Base-by-base conservation (phyloP, 495 filamentous ascomycete genomes). In the Hypoxylon cercidicola region DNA sequence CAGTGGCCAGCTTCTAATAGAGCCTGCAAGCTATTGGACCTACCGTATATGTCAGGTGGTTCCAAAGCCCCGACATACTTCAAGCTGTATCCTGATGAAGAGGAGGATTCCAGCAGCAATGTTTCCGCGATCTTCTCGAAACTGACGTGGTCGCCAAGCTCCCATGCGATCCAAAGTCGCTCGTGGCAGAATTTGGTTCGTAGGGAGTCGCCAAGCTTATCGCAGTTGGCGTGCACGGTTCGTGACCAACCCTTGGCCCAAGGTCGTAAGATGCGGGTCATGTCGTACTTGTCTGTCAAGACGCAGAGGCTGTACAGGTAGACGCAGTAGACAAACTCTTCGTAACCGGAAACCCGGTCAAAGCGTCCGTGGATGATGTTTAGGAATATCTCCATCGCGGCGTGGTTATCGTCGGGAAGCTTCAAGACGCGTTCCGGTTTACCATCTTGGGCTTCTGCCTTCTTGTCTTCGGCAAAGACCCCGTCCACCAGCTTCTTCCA, bases 401-500 rank as follows among this genome's bases (percentile, higher is more conserved):
- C 19, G 28, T 60, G 43, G n/a, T 74, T 50, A 16, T 77, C 74
- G 0, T 77, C 74, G 1, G 71, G 74, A 4, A 77, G 65, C 12
- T 62, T 58, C 0, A 72, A 62, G 6, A 72, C 45, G 69, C 72
- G 74, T 6, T 69, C 62, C 13, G 45, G 30, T 8, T 62, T 48
- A 0, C 13, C 49, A 12, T 48, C 44, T n/a, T 32, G 15, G 1
- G 51, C 15, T 32, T 66, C 56, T 10, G 34, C 25, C 9, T 63
- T 68, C 53, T 73, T 72, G 25, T 65, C 62, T 46, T 76, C 72
- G 7, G 32, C 37, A 44, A 74, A 76, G 0, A 32, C 46, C 4
- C 72, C 70, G 21, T 69, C 72, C 0, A 76, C 54, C 66, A 75
- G 60, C 52, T 39, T 54, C 39, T 72, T 68, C 68, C 69, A 76